Percentiles rank a stretch among this genome's conserved stretches.
These are phyloP conservation scores for Penicillium sp. DNA, from an alignment of 2,329 filamentous ascomycete genomes.

Conservation along the genomic window DNA sequence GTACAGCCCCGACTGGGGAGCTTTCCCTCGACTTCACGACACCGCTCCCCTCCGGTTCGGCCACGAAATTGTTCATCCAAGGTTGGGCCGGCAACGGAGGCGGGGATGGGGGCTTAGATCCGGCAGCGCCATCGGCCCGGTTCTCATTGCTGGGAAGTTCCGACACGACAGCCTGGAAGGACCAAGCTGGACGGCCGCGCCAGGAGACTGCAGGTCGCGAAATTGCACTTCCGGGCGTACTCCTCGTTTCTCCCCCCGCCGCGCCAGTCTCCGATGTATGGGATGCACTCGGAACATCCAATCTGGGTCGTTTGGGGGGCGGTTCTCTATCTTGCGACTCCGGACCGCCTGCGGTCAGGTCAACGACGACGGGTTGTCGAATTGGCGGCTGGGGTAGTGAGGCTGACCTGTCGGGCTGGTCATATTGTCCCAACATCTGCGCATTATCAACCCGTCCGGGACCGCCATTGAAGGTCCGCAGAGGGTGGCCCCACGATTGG, in stretches of 20 bases:
- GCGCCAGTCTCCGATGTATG: slow-evolving; percentile 24
- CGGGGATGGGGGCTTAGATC: slow-evolving; percentile 30
- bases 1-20: slow-evolving; percentile 34
- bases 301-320: slow-evolving; percentile 37
- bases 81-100: slow-evolving; percentile 41
- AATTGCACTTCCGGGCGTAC: slow-evolving; percentile 27
- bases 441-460: slow-evolving; percentile 29
- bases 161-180: slow-evolving; percentile 39
- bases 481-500: slow-evolving; percentile 40
- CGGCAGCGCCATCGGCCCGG: slow-evolving; percentile 21
- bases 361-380: slow-evolving; percentile 37
- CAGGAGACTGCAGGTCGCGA: slow-evolving; percentile 33
- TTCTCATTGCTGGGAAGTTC: slow-evolving; percentile 33
- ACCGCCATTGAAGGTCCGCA: slow-evolving; percentile 34
- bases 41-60: slow-evolving; percentile 17
- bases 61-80: slow-evolving; percentile 32
- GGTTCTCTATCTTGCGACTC: slow-evolving; percentile 39
- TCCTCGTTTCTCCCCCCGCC: slow-evolving; percentile 30
- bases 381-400: slow-evolving; percentile 24
- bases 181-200: slow-evolving; percentile 42
- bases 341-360: slow-evolving; percentile 34
- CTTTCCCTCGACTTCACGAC: slow-evolving; percentile 23
- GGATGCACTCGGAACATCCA: slow-evolving; percentile 33
- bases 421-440: slow-evolving; percentile 25
- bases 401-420: slow-evolving; percentile 28